phyloP scores from a whole-genome alignment of 2,329 filamentous ascomycete genomes.

The Xylaria sp. region DNA sequence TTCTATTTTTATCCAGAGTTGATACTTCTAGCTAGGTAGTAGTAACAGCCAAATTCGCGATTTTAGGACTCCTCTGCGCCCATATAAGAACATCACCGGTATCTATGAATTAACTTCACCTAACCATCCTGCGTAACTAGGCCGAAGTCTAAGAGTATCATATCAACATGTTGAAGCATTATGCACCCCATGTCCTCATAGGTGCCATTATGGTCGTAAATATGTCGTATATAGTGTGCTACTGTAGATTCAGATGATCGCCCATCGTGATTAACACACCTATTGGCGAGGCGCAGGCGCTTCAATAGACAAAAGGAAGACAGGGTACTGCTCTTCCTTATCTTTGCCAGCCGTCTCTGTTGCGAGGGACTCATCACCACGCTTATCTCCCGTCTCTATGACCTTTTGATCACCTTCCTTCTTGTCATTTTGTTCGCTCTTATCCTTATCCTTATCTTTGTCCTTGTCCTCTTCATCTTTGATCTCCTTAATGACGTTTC shows the following conservation, averaged over 20 bases:
- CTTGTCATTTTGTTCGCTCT: conserved; percentile 43
- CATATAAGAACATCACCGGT: too few species aligned
- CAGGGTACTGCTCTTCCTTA: conserved; percentile 33
- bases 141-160: background rate
- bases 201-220: background rate
- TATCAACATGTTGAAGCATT: background rate
- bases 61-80: too few species aligned
- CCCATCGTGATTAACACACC: background rate
- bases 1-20: too few species aligned
- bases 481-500: conserved; percentile 57
- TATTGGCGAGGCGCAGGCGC: conserved; percentile 39
- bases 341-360: conserved; percentile 28
- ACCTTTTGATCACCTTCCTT: conserved; percentile 19
- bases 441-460: conserved; percentile 46
- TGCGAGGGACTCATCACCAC: conserved; percentile 28
- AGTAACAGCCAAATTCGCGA: too few species aligned
- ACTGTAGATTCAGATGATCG: background rate
- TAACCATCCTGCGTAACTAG: background rate
- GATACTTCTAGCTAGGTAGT: too few species aligned
- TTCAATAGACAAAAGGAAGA: conserved; percentile 49
- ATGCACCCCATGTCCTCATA: background rate
- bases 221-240: background rate
- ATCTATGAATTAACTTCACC: too few species aligned
- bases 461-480: conserved; percentile 53
- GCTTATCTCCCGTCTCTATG: conserved; percentile 41